phyloP scores from a whole-genome alignment of 805 yeast species.

The Grigorovia yakushimaensis region DNA sequence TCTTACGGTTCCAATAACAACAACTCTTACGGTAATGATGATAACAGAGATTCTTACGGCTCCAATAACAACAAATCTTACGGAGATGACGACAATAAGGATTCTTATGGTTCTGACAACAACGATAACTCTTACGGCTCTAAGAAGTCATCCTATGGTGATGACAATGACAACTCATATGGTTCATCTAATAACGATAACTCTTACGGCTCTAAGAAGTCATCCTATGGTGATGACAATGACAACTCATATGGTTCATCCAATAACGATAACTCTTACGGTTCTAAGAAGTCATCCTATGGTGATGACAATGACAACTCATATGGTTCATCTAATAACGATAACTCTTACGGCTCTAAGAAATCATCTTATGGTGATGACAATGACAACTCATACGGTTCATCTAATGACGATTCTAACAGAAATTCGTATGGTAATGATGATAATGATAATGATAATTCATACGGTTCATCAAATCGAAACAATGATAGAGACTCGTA shows the following conservation, averaged over 20 bases:
- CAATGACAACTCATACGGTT: slow-evolving; percentile 23
- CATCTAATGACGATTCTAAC: slow-evolving; percentile 5
- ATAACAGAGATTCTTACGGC: slow-evolving; percentile 24
- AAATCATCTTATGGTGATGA: slow-evolving; percentile 14
- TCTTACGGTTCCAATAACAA: slow-evolving; percentile 6
- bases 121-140: slow-evolving; percentile 8
- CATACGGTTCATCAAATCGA: slow-evolving; percentile 21
- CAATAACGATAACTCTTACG: slow-evolving; percentile 23
- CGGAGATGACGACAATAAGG: slow-evolving; percentile 9
- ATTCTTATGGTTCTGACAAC: slow-evolving; percentile 20
- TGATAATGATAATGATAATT: slow-evolving; percentile 14
- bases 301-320: slow-evolving; percentile 10
- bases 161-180: slow-evolving; percentile 8
- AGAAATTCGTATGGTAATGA: slow-evolving; percentile 9
- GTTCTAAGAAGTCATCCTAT: slow-evolving; percentile 9
- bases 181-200: slow-evolving; percentile 11
- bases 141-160: slow-evolving; percentile 16
- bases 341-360: slow-evolving; percentile 18
- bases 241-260: slow-evolving; percentile 19
- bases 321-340: slow-evolving; percentile 10
- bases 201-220: slow-evolving; percentile 19
- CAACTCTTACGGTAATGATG: slow-evolving; percentile 16
- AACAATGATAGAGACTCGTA: slow-evolving; percentile 9
- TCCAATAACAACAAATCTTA: slow-evolving; percentile 7
- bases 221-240: slow-evolving; percentile 15